Evolutionary conservation across 2,329 filamentous ascomycete genomes (phyloP).

Genomic region (Botryosphaeria agaves): DNA sequence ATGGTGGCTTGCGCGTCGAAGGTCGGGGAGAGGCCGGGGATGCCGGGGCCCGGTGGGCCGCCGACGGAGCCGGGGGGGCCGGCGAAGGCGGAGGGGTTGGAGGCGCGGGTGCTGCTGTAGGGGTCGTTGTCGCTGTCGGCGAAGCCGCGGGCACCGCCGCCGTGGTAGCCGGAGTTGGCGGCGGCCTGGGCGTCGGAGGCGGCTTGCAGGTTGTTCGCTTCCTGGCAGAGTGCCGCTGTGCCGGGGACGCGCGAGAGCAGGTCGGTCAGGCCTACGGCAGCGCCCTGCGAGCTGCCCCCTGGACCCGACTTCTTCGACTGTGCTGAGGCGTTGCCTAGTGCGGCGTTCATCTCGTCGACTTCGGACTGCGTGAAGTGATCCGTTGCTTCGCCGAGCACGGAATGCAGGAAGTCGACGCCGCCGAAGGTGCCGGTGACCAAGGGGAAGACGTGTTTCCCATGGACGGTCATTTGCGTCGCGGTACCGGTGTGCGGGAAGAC

Average conservation of each 20-base stretch:
- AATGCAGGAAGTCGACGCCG: conserved; percentile 32
- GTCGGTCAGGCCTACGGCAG: conserved; percentile 38
- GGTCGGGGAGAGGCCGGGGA: conserved; percentile 56
- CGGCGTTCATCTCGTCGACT: conserved; percentile 27
- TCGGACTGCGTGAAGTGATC: conserved; percentile 32
- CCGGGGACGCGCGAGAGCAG: conserved; percentile 60
- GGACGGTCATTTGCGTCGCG: conserved; percentile 25
- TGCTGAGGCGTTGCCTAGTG: conserved; percentile 21
- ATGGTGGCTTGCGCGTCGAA: conserved; percentile 43
- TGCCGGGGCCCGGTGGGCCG: conserved; percentile 29
- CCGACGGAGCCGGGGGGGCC: conserved; percentile 25
- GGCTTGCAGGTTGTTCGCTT: conserved; percentile 28
- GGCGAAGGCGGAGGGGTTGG: conserved; percentile 16
- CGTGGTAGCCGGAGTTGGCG: conserved; percentile 12
- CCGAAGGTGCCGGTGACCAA: conserved; percentile 38
- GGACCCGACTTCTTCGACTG: conserved; percentile 14
- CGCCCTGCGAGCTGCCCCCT: conserved; percentile 14
- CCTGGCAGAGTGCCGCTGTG: conserved; percentile 25
- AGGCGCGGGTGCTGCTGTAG: conserved; percentile 19
- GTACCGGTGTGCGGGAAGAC: conserved; percentile 35
- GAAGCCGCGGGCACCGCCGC: conserved; percentile 29
- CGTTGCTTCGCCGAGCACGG: conserved; percentile 30
- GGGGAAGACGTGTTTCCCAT: conserved; percentile 30
- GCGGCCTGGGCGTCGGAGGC: conserved; percentile 29
- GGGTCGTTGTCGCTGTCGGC: conserved; percentile 9